Evolutionary conservation across 2,329 filamentous ascomycete genomes (phyloP).

Genomic region (Colletotrichum siamense): DNA sequence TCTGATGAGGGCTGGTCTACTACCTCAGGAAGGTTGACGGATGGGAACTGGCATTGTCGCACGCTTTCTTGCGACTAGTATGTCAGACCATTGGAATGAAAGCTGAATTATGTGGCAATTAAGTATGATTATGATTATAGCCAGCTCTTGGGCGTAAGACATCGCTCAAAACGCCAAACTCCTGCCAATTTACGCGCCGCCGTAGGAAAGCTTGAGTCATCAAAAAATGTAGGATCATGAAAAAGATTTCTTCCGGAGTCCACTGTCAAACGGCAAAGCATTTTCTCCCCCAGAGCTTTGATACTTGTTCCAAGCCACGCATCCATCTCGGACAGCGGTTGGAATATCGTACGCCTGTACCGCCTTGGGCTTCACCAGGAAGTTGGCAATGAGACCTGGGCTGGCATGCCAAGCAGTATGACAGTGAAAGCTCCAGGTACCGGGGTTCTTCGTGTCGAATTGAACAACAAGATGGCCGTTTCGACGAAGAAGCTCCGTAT

Average conservation of each 20-base stretch:
- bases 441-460: conserved; percentile 49
- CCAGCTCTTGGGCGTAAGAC: background rate
- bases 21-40: no score
- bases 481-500: conserved; percentile 9
- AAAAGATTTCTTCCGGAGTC: background rate
- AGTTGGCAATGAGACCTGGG: conserved; percentile 12
- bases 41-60: no score
- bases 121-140: background rate
- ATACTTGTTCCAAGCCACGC: conserved; percentile 2
- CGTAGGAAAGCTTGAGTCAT: background rate
- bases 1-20: no score
- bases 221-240: background rate
- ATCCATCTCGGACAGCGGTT: background rate
- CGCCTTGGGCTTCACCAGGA: background rate
- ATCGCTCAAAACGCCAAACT: background rate
- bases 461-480: conserved; percentile 48
- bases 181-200: background rate
- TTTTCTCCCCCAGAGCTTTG: background rate
- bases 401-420: conserved; percentile 58
- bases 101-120: no score
- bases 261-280: conserved; percentile 11
- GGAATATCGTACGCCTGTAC: background rate
- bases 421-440: conserved; percentile 47
- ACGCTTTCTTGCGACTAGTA: no score
- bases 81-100: no score